A percentile compares a stretch with the other conserved stretches of the same genome.
Evolutionary conservation across 2,329 filamentous ascomycete species (phyloP).

Genomic region (Fusarium sp.): DNA sequence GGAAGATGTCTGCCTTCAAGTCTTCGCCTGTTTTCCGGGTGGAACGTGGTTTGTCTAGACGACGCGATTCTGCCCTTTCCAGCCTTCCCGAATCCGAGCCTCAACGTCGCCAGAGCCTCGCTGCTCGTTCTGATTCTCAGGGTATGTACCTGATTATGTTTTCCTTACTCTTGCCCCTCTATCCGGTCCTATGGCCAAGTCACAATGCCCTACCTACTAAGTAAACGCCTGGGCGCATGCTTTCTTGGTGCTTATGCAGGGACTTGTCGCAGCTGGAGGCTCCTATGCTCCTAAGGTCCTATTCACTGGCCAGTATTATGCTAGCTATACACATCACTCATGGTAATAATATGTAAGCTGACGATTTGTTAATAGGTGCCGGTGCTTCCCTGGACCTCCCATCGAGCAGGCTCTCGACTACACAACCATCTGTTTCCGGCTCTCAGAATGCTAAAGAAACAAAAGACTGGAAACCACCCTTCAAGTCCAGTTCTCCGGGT

Average conservation of each 20-base stretch:
- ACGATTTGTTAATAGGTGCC: constrained; percentile 41
- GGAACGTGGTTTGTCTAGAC: constrained; percentile 48
- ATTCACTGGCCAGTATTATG: constrained; percentile 12
- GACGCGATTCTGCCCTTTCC: constrained; percentile 44
- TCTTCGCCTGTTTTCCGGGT: constrained; percentile 47
- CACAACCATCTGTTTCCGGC: constrained; percentile 67
- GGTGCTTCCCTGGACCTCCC: constrained; percentile 43
- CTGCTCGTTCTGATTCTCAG: constrained; percentile 49
- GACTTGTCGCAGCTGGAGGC: constrained; percentile 25
- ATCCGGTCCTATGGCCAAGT: constrained; percentile 9
- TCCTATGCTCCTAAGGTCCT: constrained; percentile 10
- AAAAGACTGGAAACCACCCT: constrained; percentile 51
- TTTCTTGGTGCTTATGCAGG: constrained; percentile 24
- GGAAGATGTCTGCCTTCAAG: constrained; percentile 54
- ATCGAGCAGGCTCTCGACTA: constrained; percentile 48
- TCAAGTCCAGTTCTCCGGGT: constrained; percentile 46
- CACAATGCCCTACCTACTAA: constrained; percentile 28
- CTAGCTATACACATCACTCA: constrained; percentile 7
- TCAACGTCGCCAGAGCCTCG: constrained; percentile 44
- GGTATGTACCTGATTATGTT: constrained; percentile 45
- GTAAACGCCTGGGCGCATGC: constrained; percentile 24
- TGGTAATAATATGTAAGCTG: constrained; percentile 45
- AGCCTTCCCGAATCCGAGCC: constrained; percentile 42
- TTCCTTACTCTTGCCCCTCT: constrained; percentile 16
- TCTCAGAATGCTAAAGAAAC: constrained; percentile 59